These are phyloP conservation scores for Mariannaea sp. DNA, from an alignment of 2,329 filamentous ascomycete genomes.

Conservation along the genomic window DNA sequence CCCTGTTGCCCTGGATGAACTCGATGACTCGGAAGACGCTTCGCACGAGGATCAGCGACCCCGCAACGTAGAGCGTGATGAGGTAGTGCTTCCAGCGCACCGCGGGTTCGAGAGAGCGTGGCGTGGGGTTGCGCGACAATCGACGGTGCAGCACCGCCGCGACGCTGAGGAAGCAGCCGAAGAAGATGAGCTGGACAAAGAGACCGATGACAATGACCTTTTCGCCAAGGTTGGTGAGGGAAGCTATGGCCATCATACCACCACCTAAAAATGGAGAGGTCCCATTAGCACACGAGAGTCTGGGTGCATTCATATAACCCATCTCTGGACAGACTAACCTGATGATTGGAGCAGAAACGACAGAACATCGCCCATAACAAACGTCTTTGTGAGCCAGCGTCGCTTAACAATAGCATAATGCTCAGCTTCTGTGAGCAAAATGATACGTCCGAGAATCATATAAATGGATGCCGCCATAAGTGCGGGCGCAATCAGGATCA, in stretches of 20 bases:
- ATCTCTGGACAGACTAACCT: constrained; percentile 13
- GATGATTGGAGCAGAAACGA: constrained; percentile 46
- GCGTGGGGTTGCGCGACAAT: constrained; percentile 25
- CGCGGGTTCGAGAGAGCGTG: constrained; percentile 9
- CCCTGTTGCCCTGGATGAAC: constrained; percentile 45
- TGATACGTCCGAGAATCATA: constrained; percentile 52
- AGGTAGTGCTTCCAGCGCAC: constrained; percentile 43
- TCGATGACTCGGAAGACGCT: constrained; percentile 50
- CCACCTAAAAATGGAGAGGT: too few species aligned
- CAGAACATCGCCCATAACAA: constrained; percentile 56
- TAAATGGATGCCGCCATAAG: constrained; percentile 55
- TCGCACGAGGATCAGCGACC: constrained; percentile 46
- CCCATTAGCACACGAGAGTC: too few species aligned
- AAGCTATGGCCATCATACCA: constrained; percentile 31
- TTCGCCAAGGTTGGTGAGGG: constrained; percentile 43
- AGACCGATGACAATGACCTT: constrained; percentile 58
- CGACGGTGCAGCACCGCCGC: constrained; percentile 51
- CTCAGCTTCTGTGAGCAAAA: constrained; percentile 45
- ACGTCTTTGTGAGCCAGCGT: constrained; percentile 55
- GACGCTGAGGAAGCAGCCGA: constrained; percentile 56
- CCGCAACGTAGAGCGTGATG: constrained; percentile 34
- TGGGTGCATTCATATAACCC: too few species aligned
- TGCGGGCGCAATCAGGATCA: constrained; percentile 47
- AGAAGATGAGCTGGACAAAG: constrained; percentile 59
- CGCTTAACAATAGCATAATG: constrained; percentile 47